Evolutionary conservation across 495 filamentous ascomycete species (phyloP), one percentile per base, ranked within the genome.

Genomic region (Hyaloscypha variabilis): DNA sequence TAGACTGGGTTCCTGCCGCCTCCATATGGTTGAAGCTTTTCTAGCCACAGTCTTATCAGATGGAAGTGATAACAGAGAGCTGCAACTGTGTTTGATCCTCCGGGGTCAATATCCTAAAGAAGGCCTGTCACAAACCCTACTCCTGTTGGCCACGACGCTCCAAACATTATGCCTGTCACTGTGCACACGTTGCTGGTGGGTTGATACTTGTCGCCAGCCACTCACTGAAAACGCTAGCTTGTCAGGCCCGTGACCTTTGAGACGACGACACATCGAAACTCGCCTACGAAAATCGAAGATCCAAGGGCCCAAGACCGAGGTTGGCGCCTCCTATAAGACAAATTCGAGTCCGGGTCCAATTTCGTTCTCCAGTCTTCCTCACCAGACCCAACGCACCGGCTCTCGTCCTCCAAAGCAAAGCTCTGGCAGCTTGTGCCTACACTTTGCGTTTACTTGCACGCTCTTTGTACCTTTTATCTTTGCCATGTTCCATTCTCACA

Each of bases 401-500:
- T 71, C 61, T 71, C 66, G 66, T 61, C 67, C 67, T 70, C 24
- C 57, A 71, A 73, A 75, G 76, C 79, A 78, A 75, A 80, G 76
- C 82, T 82, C 82, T 77, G 80, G 81, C 76, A 82, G 81, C 80
- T 83, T 78, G 77, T 69, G 73, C 74, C 71, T 67, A 64, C 75
- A 71, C 64, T 68, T 72, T 50, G 67, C 46, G 39, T 69, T 67
- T 58, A 71, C 68, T 50, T 72, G 67, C 63, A 6, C 58, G 46
- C 55, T 64, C 28, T 62, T 56, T 29, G 51, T 50, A 31, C 46
- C 36, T 24, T 62, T 29, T 61, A 46, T 39, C 46, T 51, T 65
- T 54, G 53, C 60, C 36, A 64, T 67, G 57, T 58, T 64, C 63
- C 28, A 58, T 46, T 62, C 46, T 63, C 30, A 14, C 49, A 3